These are phyloP conservation scores for Phaeosphaeriaceae sp. DNA, from an alignment of 2,329 filamentous ascomycete species.

Conservation along the genomic window DNA sequence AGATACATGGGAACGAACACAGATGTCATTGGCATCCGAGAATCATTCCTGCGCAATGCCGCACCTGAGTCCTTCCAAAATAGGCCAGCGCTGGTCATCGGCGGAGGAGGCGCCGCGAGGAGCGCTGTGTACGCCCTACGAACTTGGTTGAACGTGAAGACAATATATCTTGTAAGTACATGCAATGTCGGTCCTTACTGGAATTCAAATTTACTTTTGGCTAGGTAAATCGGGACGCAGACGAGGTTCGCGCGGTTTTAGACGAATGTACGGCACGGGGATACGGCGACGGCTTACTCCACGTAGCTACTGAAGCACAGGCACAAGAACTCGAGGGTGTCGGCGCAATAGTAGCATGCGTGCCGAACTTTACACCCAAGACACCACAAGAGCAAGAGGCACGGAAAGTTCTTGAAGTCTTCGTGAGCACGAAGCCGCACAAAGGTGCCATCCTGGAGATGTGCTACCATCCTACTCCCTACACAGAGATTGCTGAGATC, in stretches of 20 bases:
- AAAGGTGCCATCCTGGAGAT: slow-evolving; percentile 80
- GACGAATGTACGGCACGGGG: slow-evolving; percentile 67
- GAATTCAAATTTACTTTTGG: background rate
- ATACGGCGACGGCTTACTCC: slow-evolving; percentile 67
- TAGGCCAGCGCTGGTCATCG: slow-evolving; percentile 75
- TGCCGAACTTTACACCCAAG: slow-evolving; percentile 77
- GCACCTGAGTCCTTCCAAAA: slow-evolving; percentile 61
- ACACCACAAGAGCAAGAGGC: slow-evolving; percentile 69
- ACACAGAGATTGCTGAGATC: slow-evolving; percentile 69
- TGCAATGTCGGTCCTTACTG: background rate
- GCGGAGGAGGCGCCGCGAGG: slow-evolving; percentile 80
- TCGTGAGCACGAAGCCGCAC: slow-evolving; percentile 55
- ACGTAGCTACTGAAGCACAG: slow-evolving; percentile 69
- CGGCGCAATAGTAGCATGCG: slow-evolving; percentile 74
- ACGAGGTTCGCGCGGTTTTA: slow-evolving; percentile 73
- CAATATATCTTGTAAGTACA: slow-evolving; percentile 69
- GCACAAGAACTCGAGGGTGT: slow-evolving; percentile 66
- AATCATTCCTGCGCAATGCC: slow-evolving; percentile 67
- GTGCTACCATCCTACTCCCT: slow-evolving; percentile 79
- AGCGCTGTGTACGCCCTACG: slow-evolving; percentile 78
- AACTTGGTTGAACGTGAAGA: slow-evolving; percentile 71
- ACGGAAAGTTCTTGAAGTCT: slow-evolving; percentile 63
- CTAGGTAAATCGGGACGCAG: slow-evolving; percentile 70
- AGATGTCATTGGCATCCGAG: slow-evolving; percentile 79
- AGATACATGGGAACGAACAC: slow-evolving; percentile 79